Conservation (phyloP, 345 rosid genomes). For the Eucalyptus pauciflora region DNA sequence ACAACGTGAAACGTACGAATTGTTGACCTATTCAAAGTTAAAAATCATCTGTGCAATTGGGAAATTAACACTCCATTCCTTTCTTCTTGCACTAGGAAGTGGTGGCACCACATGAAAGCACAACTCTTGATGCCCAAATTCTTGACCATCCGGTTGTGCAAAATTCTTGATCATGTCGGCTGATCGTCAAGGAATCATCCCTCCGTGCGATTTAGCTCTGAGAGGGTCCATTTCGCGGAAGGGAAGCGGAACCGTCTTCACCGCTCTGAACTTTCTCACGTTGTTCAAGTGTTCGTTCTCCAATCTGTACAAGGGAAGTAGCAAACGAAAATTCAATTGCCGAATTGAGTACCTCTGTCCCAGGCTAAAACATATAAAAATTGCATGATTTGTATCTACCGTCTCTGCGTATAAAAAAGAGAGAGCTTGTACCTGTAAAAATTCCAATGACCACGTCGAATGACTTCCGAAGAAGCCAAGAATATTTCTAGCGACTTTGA, state of each 20-base stretch:
- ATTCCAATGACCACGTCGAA: conserved; percentile 95
- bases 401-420: background rate
- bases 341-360: background rate
- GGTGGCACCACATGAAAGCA: background rate
- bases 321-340: background rate
- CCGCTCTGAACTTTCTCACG: background rate
- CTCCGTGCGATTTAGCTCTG: background rate
- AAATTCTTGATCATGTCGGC: background rate
- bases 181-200: background rate
- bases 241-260: conserved; percentile 3
- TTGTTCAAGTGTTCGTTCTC: conserved; percentile 8
- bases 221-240: background rate
- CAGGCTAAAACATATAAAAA: background rate
- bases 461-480: conserved; percentile 84
- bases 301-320: background rate
- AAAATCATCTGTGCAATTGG: background rate
- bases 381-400: no score
- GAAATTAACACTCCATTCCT: background rate
- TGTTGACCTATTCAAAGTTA: background rate
- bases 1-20: background rate
- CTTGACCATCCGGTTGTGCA: background rate
- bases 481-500: conserved; percentile 63
- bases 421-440: conserved; percentile 58
- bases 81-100: background rate
- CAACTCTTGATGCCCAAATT: background rate